Evolutionary conservation across 1,284 basidiomycete species (phyloP).

Genomic region (Meira miltonrushii): DNA sequence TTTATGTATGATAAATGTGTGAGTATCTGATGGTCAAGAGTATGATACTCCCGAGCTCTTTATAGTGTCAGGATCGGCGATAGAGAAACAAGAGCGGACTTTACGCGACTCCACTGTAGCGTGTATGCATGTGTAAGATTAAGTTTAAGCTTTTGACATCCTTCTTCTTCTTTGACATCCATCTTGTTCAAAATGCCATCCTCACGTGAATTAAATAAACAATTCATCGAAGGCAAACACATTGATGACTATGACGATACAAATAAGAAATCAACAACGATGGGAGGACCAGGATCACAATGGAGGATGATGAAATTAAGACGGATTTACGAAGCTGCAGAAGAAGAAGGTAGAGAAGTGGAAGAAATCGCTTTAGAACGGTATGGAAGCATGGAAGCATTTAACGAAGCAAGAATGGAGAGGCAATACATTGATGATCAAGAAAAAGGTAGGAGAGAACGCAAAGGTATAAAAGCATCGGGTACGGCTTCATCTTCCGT

Average conservation of each 20-base stretch:
- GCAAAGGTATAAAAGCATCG: constrained; percentile 21
- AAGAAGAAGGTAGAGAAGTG: constrained; percentile 68
- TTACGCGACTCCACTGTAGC: too few species aligned
- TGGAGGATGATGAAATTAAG: constrained; percentile 98
- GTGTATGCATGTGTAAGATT: too few species aligned
- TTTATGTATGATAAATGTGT: too few species aligned
- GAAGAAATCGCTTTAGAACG: constrained; percentile 77
- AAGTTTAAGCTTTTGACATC: too few species aligned
- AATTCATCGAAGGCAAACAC: constrained; percentile 63
- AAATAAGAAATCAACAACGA: background rate
- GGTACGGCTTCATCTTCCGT: constrained; percentile 22
- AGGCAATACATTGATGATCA: constrained; percentile 75
- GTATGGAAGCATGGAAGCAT: constrained; percentile 62
- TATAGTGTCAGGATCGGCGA: too few species aligned
- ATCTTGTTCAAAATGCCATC: constrained; percentile 6
- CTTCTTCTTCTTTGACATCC: too few species aligned
- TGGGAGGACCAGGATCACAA: constrained; percentile 66
- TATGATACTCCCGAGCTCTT: too few species aligned
- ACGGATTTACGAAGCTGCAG: constrained; percentile 78
- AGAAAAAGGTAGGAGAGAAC: constrained; percentile 56
- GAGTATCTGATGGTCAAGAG: too few species aligned
- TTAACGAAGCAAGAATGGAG: constrained; percentile 82
- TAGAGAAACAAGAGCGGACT: too few species aligned
- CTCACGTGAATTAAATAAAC: constrained; percentile 72
- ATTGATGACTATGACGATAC: constrained; percentile 61